Base-by-base conservation (phyloP, 768 basidiomycete genomes). In the Leucocoprinus leucothites region DNA sequence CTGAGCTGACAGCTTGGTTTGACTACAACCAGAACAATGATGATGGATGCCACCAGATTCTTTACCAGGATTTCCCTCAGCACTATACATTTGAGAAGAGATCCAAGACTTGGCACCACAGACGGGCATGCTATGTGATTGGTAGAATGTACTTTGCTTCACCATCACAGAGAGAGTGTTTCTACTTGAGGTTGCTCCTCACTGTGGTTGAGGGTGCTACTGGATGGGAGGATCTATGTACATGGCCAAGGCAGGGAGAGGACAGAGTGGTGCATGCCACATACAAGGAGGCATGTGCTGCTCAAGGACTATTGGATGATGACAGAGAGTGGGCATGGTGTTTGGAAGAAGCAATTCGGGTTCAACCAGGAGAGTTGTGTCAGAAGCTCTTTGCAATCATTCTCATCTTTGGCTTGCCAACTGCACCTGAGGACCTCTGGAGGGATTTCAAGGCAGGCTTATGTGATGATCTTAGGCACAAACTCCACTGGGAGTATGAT, bases 321-420 rank as follows among this genome's bases (percentile, higher is more conserved):
- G 74, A 82, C 63, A 59, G 63, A 0, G 80, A 82, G 57, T 82
- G 76, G 76, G 7, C 60, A 0, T 56, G 61, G 1, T 79, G 77
- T 53, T 58, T 65, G 68, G 55, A 64, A 18, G 77, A 79, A 45
- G 80, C 77, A 1, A 34, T 59, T 6, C 13, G 24, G 1, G 74
- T 79, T 61, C 69, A 75, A 31, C 71, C 70, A 3, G 80, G 77
- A 0, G 2, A 6, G 19, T 61, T 51, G 0, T 64, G 79, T 0
- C 67, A 72, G 1, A 53, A 63, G 0, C 69, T 80, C 0, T 81
- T 80, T 67, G 68, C 64, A 0, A 70, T 68, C 1, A 65, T 80
- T 2, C 68, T 81, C 0, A 25, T 63, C 0, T 63, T 68, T 48
- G 65, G 67, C 28, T 25, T 56, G 7, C 69, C 69, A 1, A 18